Base-by-base conservation (phyloP, 2,329 filamentous ascomycete species). In the Zelopaecilomyces penicillatus region DNA sequence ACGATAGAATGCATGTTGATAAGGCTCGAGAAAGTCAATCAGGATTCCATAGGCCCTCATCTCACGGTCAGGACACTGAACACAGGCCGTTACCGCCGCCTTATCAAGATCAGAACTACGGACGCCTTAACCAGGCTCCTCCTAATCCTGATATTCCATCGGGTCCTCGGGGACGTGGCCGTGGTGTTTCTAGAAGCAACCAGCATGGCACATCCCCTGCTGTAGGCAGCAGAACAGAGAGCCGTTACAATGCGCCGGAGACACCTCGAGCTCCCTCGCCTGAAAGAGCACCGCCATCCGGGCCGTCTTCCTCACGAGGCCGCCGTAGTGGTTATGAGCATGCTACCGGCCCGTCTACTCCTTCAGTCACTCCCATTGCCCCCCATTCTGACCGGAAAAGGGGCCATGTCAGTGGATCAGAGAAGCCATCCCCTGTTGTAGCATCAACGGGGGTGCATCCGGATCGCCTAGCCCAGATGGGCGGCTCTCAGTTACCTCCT, bases 81-180 rank as follows among this genome's bases (percentile, higher is more conserved):
- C 71, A 76, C 52, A 67, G 69, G 33, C 66, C 72, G 50, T 6
- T 53, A 71, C 19, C 19, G 19, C 19, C 19, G 19, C 67, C 65
- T 44, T 72, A 76, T 48, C 73, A 79, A 51, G 79, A 83, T 57
- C 74, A 76, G 11, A 79, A 76, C 45, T 82, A 82, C 53, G 80
- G 80, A 29, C 75, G 80, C 2, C 66, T 83, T 39, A 82, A 78
- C 49, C 64, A 73, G 2, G 69, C 74, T 41, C 66, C 71, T 40
- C 66, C 68, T 27, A 60, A 68, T 30, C 54, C 69, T 60, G 60
- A 66, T 28, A 70, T 74, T 35, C 78, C 78, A 4, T 73, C 73
- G n/a, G 79, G 76, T 2, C 77, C 78, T 11, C 70, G 72, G 41
- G 74, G 68, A 51, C 73, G 69, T 54, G 75, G 69, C 46, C 66